phyloP scores from a whole-genome alignment of 2,329 filamentous ascomycete genomes.

The Kalmusia sp. region DNA sequence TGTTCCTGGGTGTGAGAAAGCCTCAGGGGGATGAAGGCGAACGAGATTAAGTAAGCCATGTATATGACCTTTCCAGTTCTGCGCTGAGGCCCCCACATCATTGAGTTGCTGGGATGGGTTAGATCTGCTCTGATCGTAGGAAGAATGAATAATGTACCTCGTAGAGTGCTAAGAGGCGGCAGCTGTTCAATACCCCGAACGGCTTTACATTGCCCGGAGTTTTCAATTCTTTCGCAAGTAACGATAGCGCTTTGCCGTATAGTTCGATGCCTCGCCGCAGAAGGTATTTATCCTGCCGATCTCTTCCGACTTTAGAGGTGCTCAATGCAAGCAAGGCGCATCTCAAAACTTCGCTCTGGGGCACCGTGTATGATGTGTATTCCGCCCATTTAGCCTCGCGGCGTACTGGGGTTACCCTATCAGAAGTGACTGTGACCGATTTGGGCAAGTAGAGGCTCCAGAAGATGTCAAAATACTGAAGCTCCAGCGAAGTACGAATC shows the following conservation, averaged over 20 bases:
- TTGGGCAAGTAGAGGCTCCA: constrained; percentile 12
- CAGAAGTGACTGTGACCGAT: background rate
- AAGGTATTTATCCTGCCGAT: constrained; percentile 10
- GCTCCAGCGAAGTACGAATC: constrained; percentile 17
- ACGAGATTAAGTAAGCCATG: constrained; percentile 14
- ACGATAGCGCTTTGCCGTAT: constrained; percentile 14
- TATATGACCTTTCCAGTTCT: constrained; percentile 20
- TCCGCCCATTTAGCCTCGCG: background rate
- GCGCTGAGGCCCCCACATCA: constrained; percentile 3
- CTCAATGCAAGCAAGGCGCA: constrained; percentile 20
- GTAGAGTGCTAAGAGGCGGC: constrained; percentile 18
- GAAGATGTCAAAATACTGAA: constrained; percentile 12
- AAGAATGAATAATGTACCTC: constrained; percentile 17
- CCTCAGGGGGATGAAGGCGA: constrained; percentile 6
- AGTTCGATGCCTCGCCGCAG: constrained; percentile 16
- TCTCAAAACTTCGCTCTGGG: constrained; percentile 13
- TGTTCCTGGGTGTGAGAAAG: background rate
- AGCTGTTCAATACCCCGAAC: constrained; percentile 12
- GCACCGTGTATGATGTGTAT: background rate
- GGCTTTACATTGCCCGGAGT: background rate
- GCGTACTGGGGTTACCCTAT: background rate
- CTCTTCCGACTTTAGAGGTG: constrained; percentile 14
- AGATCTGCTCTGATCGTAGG: background rate
- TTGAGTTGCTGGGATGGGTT: constrained; percentile 14
- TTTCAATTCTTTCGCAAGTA: constrained; percentile 5